Base-by-base conservation (phyloP, 2,329 filamentous ascomycete genomes). In the Aspergillus niger region DNA sequence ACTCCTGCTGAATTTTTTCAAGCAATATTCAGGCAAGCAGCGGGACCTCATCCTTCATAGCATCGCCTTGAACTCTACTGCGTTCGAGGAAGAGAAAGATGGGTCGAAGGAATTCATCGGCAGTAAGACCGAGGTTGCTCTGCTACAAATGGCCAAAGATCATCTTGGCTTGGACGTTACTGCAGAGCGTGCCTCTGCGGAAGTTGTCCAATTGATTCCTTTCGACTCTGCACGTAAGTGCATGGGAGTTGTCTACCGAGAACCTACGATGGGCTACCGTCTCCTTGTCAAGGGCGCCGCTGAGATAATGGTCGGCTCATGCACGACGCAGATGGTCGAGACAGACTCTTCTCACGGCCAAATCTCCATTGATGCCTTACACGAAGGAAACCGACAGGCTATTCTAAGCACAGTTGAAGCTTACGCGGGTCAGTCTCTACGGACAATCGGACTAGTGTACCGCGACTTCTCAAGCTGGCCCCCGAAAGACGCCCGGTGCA, bases 161-260 rank as follows among this genome's bases (percentile, higher is more conserved):
- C 81, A 89, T 69, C 80, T 92, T 5, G 87, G 82, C 15, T 88
- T 92, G 85, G 84, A 86, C 2, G 82, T 91, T 15, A 81, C 80
- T 48, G 84, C 89, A 67, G 83, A 89, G 69, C 86, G 89, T 50
- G 78, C 80, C 5, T 84, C 86, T 60, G 85, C 85, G 60, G 80
- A 82, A 28, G 82, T 85, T 20, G 76, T 88, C 41, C 89, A 92
- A 69, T 79, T 91, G 50, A 85, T 91, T 61, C 90, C 90, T 0
- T 92, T 92, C 65, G 89, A 92, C 71, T 92, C 90, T 32, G 83
- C 85, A 8, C 85, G 89, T 66, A 92, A 92, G 72, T 91, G 89
- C 57, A 82, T 82, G 80, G 80, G 79, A 26, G 76, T 80, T 39
- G 79, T 82, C 2, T 75, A 81, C 65, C 75, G 76, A 39, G 72